These are phyloP conservation scores for Calonectria pteridis DNA, from an alignment of 2,329 filamentous ascomycete species.

Conservation along the genomic window DNA sequence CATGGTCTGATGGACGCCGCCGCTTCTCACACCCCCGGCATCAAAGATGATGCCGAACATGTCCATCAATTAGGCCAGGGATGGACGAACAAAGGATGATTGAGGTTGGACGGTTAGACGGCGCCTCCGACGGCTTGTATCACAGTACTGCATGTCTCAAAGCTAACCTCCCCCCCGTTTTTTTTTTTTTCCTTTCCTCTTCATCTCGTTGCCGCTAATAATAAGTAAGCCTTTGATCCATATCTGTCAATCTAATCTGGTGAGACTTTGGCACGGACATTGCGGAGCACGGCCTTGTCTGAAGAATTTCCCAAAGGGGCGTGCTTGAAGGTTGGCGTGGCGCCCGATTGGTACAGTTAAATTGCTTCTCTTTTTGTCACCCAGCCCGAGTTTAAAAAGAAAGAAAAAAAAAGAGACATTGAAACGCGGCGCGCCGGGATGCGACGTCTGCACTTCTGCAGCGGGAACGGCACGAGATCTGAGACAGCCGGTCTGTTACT, in stretches of 20 bases:
- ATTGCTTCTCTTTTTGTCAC: slow-evolving; percentile 16
- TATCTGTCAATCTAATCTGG: slow-evolving; percentile 18
- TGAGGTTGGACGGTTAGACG: slow-evolving; percentile 1
- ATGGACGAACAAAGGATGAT: background rate
- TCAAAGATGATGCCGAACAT: slow-evolving; percentile 11
- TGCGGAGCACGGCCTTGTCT: slow-evolving; percentile 1
- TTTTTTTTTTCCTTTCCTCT: too few species aligned
- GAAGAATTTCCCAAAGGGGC: slow-evolving; percentile 6
- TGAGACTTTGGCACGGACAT: slow-evolving; percentile 26
- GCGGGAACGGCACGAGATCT: slow-evolving; percentile 11
- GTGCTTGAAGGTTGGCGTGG: background rate
- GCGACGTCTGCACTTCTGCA: background rate
- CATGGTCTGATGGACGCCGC: background rate
- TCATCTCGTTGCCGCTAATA: slow-evolving; percentile 27
- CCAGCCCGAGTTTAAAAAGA: background rate
- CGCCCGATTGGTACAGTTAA: background rate
- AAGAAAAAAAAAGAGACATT: background rate
- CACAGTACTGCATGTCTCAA: slow-evolving; percentile 30
- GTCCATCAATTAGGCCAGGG: background rate
- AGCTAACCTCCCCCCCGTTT: slow-evolving; percentile 21
- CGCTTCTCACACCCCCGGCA: background rate
- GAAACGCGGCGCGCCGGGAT: slow-evolving; percentile 13
- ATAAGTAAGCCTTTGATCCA: slow-evolving; percentile 10
- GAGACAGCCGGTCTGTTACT: slow-evolving; percentile 17
- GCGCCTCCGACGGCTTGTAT: slow-evolving; percentile 23